Percentiles rank a stretch among this genome's conserved stretches.
Conservation (phyloP, 208 protist genomes). For the Dictyostelium gargantuum region DNA sequence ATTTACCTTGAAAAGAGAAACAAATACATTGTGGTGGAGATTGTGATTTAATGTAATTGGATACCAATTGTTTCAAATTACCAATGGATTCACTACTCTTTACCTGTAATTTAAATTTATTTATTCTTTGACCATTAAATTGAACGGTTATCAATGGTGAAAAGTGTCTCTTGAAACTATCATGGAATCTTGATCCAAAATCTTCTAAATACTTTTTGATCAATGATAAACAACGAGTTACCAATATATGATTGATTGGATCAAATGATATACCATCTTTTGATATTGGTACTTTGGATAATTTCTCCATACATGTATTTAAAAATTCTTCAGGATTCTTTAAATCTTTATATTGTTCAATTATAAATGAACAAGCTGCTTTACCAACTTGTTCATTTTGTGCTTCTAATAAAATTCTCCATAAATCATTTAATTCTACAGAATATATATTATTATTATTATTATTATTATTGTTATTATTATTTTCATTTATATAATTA, state of each 20-base stretch:
- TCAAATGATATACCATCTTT: background rate
- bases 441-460: conserved; percentile 7
- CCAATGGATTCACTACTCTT: conserved; percentile 21
- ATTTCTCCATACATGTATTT: background rate
- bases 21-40: background rate
- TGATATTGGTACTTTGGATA: background rate
- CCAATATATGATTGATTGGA: background rate
- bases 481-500: background rate
- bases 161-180: conserved; percentile 11
- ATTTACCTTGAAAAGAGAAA: background rate
- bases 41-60: background rate
- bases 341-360: conserved; percentile 48
- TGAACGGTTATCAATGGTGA: background rate
- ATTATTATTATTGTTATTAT: background rate
- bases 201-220: background rate
- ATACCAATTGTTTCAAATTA: background rate
- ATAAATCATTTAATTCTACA: conserved; percentile 68
- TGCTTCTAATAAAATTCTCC: conserved; percentile 68
- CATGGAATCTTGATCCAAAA: conserved; percentile 2
- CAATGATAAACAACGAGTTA: conserved; percentile 1
- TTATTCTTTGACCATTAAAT: background rate
- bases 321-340: conserved; percentile 58
- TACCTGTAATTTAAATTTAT: background rate
- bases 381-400: conserved; percentile 63
- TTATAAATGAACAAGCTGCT: background rate